Conservation (phyloP, 2,329 filamentous ascomycete species). For the Aspergillus glaucus region DNA sequence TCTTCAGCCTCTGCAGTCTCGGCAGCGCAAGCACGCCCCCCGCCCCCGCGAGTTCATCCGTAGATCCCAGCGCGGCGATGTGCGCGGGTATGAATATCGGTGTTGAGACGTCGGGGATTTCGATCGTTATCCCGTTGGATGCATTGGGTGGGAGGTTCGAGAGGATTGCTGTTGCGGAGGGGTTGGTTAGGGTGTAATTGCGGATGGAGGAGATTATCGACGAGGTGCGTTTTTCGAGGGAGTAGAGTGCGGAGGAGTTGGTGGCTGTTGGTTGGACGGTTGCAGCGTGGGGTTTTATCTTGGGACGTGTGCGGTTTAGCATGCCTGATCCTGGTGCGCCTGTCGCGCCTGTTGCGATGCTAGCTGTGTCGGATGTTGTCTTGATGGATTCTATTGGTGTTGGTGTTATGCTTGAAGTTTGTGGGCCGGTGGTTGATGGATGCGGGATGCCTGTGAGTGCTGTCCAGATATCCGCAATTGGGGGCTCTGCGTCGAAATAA, state of each 20-base stretch:
- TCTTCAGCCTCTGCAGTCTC: slow-evolving; percentile 36
- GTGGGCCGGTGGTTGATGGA: slow-evolving; percentile 12
- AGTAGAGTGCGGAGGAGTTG: slow-evolving; percentile 37
- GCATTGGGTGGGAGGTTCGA: slow-evolving; percentile 13
- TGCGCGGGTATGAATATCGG: slow-evolving; percentile 34
- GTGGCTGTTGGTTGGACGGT: slow-evolving; percentile 37
- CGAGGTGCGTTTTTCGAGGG: slow-evolving; percentile 38
- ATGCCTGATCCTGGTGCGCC: slow-evolving; percentile 9
- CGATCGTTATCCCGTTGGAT: slow-evolving; percentile 27
- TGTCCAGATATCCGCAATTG: slow-evolving; percentile 56
- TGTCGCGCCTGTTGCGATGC: slow-evolving; percentile 11
- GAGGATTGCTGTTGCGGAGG: slow-evolving; percentile 32
- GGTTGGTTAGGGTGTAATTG: slow-evolving; percentile 32
- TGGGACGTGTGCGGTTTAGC: slow-evolving; percentile 16
- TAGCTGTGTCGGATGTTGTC: slow-evolving; percentile 18
- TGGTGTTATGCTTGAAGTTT: slow-evolving; percentile 13
- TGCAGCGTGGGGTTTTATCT: slow-evolving; percentile 38
- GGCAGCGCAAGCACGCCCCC: slow-evolving; percentile 37
- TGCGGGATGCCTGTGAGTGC: slow-evolving; percentile 41
- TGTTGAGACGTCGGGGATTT: slow-evolving; percentile 24
- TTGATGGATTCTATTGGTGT: slow-evolving; percentile 12
- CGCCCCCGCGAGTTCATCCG: slow-evolving; percentile 38
- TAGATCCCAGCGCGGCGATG: slow-evolving; percentile 30
- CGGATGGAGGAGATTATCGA: slow-evolving; percentile 38
- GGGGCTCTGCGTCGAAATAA: slow-evolving; percentile 50